phyloP scores from a whole-genome alignment of 768 basidiomycete species.

The Calocera cornea region DNA sequence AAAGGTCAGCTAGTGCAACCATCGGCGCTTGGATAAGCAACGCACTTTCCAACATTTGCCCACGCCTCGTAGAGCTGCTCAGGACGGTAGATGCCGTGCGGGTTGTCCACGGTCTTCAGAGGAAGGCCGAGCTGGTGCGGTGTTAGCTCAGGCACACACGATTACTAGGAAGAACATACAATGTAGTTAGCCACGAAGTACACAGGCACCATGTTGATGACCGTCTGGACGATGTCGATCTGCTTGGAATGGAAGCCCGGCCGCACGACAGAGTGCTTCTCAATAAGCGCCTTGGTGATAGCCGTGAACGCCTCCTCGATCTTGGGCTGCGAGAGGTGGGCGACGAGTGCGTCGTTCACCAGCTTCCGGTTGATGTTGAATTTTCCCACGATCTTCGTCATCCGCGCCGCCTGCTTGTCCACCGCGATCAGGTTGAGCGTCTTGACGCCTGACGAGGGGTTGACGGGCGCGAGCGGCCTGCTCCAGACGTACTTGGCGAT shows the following conservation, averaged over 20 bases:
- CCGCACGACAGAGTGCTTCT: constrained; percentile 39
- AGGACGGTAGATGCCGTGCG: neutral
- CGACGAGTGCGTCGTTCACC: neutral
- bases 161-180: neutral
- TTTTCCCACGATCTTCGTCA: neutral
- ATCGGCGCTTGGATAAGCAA: neutral
- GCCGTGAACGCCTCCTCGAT: constrained; percentile 13
- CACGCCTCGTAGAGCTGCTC: neutral
- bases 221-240: constrained; percentile 56
- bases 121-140: neutral
- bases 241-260: constrained; percentile 40
- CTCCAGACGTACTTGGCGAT: neutral
- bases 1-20: neutral
- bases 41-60: neutral
- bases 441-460: neutral
- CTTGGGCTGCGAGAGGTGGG: constrained; percentile 5
- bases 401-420: neutral
- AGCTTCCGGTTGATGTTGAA: neutral
- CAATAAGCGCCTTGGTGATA: constrained; percentile 47
- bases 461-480: neutral
- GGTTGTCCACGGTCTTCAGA: neutral
- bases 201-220: constrained; percentile 50
- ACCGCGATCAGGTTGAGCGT: constrained; percentile 4
- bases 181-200: constrained; percentile 37
- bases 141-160: neutral